A percentile compares a stretch with the other conserved stretches of the same genome.
Evolutionary conservation across 768 basidiomycete species (phyloP).

Genomic region (Calocera viscosa): DNA sequence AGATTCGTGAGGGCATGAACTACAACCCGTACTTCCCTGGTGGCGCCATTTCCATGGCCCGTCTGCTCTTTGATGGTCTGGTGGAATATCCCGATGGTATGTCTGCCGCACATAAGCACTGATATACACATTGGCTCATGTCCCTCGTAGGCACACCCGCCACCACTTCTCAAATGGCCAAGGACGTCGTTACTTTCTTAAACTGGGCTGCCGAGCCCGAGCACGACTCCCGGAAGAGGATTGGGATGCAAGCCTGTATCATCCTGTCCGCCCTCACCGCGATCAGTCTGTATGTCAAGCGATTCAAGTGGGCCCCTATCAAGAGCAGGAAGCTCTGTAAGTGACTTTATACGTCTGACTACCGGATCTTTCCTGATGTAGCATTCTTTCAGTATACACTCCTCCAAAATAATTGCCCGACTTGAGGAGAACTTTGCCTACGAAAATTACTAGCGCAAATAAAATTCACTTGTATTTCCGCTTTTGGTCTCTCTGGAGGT

Average conservation of each 20-base stretch:
- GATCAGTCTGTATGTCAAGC: conserved; percentile 77
- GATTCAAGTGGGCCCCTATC: conserved; percentile 86
- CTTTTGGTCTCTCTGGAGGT: background rate
- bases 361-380: conserved; percentile 12
- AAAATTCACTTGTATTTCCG: conserved; percentile 8
- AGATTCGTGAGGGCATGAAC: conserved; percentile 94
- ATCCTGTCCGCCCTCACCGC: conserved; percentile 76
- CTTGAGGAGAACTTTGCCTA: background rate
- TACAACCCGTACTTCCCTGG: conserved; percentile 99
- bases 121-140: background rate
- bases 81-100: conserved; percentile 93
- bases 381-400: conserved; percentile 28
- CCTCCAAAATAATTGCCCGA: conserved; percentile 23
- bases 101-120: conserved; percentile 18
- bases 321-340: conserved; percentile 87
- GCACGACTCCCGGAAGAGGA: conserved; percentile 94
- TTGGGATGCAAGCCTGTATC: conserved; percentile 89
- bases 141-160: conserved; percentile 66
- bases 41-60: conserved; percentile 96
- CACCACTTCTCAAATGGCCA: conserved; percentile 97
- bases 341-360: conserved; percentile 27
- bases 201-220: conserved; percentile 98
- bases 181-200: conserved; percentile 92
- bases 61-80: conserved; percentile 86
- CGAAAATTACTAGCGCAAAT: conserved; percentile 8